phyloP scores from a whole-genome alignment of 2,329 filamentous ascomycete genomes.

The Lachnellula cervina region DNA sequence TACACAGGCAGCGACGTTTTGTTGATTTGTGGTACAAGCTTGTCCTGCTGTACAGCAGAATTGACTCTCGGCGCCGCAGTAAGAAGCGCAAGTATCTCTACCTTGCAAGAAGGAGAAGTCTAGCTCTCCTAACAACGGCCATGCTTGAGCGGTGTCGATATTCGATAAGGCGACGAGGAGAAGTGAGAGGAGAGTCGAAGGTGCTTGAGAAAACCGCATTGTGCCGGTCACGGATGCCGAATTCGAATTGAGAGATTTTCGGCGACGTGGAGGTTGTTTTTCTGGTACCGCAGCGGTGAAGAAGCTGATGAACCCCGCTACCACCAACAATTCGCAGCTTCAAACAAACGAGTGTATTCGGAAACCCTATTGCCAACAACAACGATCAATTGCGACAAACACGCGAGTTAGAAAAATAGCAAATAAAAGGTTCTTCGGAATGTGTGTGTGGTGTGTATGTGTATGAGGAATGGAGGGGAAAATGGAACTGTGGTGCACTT shows the following conservation, averaged over 20 bases:
- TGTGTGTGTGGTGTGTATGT: not conserved
- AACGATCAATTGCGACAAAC: conserved; percentile 2
- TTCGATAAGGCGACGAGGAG: conserved; percentile 38
- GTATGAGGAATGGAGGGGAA: conserved; percentile 18
- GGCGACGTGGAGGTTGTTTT: conserved; percentile 1
- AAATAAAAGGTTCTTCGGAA: conserved; percentile 11
- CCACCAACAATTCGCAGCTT: conserved; percentile 2
- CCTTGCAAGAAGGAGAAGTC: conserved; percentile 6
- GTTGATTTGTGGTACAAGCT: conserved; percentile 45
- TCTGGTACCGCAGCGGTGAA: conserved; percentile 11
- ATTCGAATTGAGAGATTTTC: conserved; percentile 9
- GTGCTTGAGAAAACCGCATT: conserved; percentile 34
- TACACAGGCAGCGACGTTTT: conserved; percentile 46
- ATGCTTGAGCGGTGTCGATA: conserved; percentile 35
- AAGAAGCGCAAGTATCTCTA: conserved; percentile 38
- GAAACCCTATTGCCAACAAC: not conserved
- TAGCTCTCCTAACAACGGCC: conserved; percentile 36
- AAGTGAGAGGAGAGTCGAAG: conserved; percentile 30
- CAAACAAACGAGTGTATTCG: conserved; percentile 17
- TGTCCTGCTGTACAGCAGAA: conserved; percentile 49
- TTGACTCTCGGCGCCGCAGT: conserved; percentile 51
- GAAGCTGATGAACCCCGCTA: conserved; percentile 4
- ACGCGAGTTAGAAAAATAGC: conserved; percentile 2
- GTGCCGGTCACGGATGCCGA: conserved; percentile 18
- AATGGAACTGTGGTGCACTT: conserved; percentile 8